Evolutionary conservation across 345 rosid genomes (phyloP).

Genomic region (Populus davidiana): DNA sequence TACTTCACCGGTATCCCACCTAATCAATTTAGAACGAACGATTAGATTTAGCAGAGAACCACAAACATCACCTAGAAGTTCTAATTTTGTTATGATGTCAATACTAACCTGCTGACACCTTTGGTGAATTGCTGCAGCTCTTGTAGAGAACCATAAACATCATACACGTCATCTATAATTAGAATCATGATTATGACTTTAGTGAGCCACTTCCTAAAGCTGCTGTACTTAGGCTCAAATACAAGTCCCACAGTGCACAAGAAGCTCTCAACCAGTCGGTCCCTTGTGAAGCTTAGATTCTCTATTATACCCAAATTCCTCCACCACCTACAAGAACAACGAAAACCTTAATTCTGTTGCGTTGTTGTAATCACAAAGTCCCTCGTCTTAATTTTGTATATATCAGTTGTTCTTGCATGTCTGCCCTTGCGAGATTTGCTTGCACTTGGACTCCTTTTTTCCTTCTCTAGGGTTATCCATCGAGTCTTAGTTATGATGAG

Average conservation of each 20-base stretch:
- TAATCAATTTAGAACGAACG: not conserved
- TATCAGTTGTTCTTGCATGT: not conserved
- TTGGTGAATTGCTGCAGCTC: constrained; percentile 46
- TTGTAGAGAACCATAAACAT: constrained; percentile 47
- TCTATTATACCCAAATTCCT: constrained; percentile 36
- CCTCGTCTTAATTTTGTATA: not conserved
- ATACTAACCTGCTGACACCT: constrained; percentile 36
- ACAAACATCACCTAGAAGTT: not conserved
- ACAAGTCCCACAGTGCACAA: constrained; percentile 43
- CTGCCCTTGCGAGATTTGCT: too few relatives aligned
- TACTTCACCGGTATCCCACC: constrained; percentile 36
- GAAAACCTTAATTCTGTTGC: not conserved
- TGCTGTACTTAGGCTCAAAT: constrained; percentile 26
- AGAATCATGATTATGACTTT: constrained; percentile 39
- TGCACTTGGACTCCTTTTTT: too few relatives aligned
- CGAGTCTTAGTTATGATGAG: too few relatives aligned
- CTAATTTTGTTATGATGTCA: not conserved
- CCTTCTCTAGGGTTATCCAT: too few relatives aligned
- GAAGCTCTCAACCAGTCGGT: constrained; percentile 49
- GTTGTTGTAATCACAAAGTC: not conserved
- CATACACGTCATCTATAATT: constrained; percentile 51
- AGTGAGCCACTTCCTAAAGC: constrained; percentile 42
- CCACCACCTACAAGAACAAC: constrained; percentile 49
- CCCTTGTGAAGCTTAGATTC: constrained; percentile 40
- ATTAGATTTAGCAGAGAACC: not conserved